Percentiles rank a stretch among this genome's conserved stretches.
Evolutionary conservation across 768 basidiomycete species (phyloP).

Genomic region (Daedaleopsis sinensis): DNA sequence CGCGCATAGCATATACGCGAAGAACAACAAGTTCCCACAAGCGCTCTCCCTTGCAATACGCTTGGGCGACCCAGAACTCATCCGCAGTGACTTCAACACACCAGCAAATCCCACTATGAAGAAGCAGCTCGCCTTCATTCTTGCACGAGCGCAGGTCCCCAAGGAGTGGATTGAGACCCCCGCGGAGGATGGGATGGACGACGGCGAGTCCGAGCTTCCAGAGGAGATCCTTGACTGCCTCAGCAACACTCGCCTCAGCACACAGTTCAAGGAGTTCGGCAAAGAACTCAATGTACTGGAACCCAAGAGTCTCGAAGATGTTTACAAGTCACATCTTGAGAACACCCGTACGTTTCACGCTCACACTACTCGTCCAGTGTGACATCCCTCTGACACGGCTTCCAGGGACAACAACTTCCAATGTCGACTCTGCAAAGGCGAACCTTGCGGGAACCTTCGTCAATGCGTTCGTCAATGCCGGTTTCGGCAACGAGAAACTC

Average conservation of each 20-base stretch:
- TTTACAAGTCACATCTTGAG: constrained; percentile 96
- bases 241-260: constrained; percentile 82
- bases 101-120: constrained; percentile 96
- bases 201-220: constrained; percentile 61
- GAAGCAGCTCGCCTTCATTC: constrained; percentile 90
- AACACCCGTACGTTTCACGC: constrained; percentile 63
- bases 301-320: constrained; percentile 91
- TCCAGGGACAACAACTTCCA: constrained; percentile 68
- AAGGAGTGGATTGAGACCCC: constrained; percentile 83
- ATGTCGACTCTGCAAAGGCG: constrained; percentile 90
- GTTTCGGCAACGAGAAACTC: constrained; percentile 97
- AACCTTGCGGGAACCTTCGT: constrained; percentile 98
- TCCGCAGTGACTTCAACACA: constrained; percentile 86
- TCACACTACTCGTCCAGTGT: neutral
- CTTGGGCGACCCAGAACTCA: constrained; percentile 76
- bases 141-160: constrained; percentile 91
- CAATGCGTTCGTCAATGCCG: constrained; percentile 98
- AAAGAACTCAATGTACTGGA: constrained; percentile 91
- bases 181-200: constrained; percentile 50
- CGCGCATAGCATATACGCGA: constrained; percentile 86
- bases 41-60: constrained; percentile 86
- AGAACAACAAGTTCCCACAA: constrained; percentile 87
- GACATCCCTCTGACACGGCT: constrained; percentile 2
- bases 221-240: constrained; percentile 87
- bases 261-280: constrained; percentile 87